A percentile compares a stretch with the other conserved stretches of the same genome.
Evolutionary conservation across 106 monocot genomes (phyloP).

Genomic region (Iris macrosiphon): DNA sequence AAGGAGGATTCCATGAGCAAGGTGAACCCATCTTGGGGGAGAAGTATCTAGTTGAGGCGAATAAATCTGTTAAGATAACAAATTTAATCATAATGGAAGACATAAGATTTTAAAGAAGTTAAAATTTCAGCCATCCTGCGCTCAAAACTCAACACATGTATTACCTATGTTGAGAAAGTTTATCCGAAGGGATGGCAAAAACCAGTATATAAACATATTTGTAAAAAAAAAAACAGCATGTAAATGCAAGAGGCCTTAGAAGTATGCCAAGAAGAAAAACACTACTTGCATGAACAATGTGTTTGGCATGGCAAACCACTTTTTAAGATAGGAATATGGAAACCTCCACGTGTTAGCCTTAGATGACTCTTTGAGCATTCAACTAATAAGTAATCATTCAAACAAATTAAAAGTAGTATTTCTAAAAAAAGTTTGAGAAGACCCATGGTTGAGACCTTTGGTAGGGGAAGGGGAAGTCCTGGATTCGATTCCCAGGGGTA

Average conservation of each 20-base stretch:
- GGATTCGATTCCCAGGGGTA: too few species aligned
- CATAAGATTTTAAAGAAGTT: not conserved
- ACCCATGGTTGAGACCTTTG: too few species aligned
- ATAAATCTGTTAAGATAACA: constrained; percentile 49
- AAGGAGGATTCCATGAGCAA: constrained; percentile 90
- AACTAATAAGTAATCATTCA: too few species aligned
- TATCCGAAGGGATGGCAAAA: not conserved
- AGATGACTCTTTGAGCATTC: too few species aligned
- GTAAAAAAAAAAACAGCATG: not conserved
- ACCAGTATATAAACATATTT: not conserved
- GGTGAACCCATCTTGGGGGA: constrained; percentile 94
- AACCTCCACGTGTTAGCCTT: too few species aligned
- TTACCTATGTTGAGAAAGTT: too few species aligned
- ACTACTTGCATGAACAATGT: not conserved
- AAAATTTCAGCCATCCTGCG: not conserved
- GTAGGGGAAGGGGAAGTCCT: too few species aligned
- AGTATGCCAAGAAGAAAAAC: not conserved
- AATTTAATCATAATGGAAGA: not conserved
- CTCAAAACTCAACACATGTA: too few species aligned
- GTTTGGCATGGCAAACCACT: too few species aligned
- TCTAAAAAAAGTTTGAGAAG: too few species aligned
- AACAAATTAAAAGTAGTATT: too few species aligned
- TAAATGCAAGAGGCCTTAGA: not conserved
- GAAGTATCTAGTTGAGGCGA: constrained; percentile 85
- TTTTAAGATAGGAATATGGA: too few species aligned